phyloP scores from a whole-genome alignment of 371 early-diverging fungal species.

The Apophysomyces trapeziformis region DNA sequence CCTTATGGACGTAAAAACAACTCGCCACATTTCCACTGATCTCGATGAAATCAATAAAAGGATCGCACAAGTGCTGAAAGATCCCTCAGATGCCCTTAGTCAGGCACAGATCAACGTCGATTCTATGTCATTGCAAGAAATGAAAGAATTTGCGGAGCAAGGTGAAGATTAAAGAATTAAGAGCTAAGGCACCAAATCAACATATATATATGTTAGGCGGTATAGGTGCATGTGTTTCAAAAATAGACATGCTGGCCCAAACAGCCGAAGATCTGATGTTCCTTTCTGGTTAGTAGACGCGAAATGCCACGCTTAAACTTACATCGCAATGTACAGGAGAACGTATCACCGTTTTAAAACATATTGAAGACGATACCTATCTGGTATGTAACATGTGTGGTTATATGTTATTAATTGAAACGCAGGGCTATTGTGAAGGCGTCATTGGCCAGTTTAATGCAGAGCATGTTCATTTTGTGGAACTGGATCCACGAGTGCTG shows the following conservation, averaged over 20 bases:
- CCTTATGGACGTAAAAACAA: constrained; percentile 39
- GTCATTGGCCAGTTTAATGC: constrained; percentile 62
- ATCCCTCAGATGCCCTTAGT: constrained; percentile 35
- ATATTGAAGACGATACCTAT: constrained; percentile 49
- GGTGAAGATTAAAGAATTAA: constrained; percentile 24
- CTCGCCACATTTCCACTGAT: constrained; percentile 46
- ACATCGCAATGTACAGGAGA: constrained; percentile 33
- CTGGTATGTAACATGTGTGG: constrained; percentile 27
- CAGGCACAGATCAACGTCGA: constrained; percentile 41
- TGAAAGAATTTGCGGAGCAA: constrained; percentile 50
- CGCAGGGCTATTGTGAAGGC: constrained; percentile 63
- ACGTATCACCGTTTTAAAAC: constrained; percentile 48
- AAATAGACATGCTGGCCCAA: constrained; percentile 54
- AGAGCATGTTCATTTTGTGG: constrained; percentile 61
- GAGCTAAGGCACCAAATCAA: background rate
- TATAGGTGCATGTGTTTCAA: constrained; percentile 55
- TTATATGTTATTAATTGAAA: background rate
- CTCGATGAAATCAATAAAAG: constrained; percentile 43
- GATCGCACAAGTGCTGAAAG: constrained; percentile 38
- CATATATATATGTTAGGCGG: constrained; percentile 32
- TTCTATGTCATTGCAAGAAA: constrained; percentile 32
- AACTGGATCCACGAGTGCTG: constrained; percentile 55
- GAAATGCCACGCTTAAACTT: background rate
- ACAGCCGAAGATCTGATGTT: constrained; percentile 61
- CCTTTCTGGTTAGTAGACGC: constrained; percentile 45